Percentiles rank a stretch among this genome's conserved stretches.
Conservation (phyloP, 495 filamentous ascomycete species). For the Talaromyces proteolyticus region DNA sequence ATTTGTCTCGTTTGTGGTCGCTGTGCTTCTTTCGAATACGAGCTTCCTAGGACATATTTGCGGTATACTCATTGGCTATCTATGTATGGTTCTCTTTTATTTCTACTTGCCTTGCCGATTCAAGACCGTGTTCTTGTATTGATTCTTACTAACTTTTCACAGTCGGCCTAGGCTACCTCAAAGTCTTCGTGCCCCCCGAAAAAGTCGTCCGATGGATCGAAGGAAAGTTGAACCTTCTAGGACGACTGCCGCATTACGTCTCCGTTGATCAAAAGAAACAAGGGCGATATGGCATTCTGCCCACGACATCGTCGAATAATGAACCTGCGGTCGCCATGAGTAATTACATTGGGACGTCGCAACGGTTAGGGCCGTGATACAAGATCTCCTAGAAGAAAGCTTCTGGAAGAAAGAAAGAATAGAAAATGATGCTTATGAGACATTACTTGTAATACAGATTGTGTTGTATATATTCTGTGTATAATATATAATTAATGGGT, state of each 20-base stretch:
- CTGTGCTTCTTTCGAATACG: slow-evolving; percentile 70
- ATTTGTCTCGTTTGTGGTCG: slow-evolving; percentile 59
- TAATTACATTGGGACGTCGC: slow-evolving; percentile 51
- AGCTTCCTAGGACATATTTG: slow-evolving; percentile 84
- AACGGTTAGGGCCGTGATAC: slow-evolving; percentile 56
- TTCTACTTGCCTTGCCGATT: background rate
- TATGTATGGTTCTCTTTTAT: slow-evolving; percentile 50
- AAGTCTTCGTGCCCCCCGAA: slow-evolving; percentile 78
- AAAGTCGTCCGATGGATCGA: slow-evolving; percentile 77
- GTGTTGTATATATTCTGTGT: slow-evolving; percentile 30
- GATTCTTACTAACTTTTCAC: too few species aligned
- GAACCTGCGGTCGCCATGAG: slow-evolving; percentile 48
- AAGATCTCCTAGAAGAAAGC: background rate
- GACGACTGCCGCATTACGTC: slow-evolving; percentile 79
- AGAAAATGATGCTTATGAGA: background rate
- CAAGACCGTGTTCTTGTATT: too few species aligned
- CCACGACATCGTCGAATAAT: slow-evolving; percentile 46
- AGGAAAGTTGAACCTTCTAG: slow-evolving; percentile 74
- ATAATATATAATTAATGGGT: background rate
- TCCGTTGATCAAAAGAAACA: slow-evolving; percentile 95
- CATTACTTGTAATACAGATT: slow-evolving; percentile 5
- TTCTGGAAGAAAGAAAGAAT: slow-evolving; percentile 4
- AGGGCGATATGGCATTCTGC: slow-evolving; percentile 85
- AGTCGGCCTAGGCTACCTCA: slow-evolving; percentile 82
- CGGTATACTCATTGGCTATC: slow-evolving; percentile 74